These are phyloP conservation scores for Coemansia sp. DNA, from an alignment of 192 early-diverging fungal genomes.

Conservation along the genomic window DNA sequence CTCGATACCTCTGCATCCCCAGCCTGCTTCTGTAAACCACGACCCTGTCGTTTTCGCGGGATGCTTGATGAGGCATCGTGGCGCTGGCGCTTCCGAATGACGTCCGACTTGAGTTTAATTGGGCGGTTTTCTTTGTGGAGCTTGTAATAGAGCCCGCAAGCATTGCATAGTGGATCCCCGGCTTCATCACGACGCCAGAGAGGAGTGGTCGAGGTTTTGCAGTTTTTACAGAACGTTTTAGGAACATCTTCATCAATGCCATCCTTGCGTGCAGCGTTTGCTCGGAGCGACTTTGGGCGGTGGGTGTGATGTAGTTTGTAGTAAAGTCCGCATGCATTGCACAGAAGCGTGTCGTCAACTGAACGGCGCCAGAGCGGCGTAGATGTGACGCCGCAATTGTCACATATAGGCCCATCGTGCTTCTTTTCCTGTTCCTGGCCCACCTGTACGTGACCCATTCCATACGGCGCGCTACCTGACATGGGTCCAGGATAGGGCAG, in stretches of 20 bases:
- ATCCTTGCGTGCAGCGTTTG: conserved; percentile 64
- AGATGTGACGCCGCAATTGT: conserved; percentile 76
- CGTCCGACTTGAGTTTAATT: conserved; percentile 83
- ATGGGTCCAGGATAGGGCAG: conserved; percentile 35
- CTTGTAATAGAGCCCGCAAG: conserved; percentile 95
- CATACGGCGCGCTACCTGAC: conserved; percentile 34
- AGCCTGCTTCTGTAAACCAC: conserved; percentile 14
- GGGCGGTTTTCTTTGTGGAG: conserved; percentile 91
- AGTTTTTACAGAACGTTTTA: conserved; percentile 70
- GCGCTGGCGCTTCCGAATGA: conserved; percentile 96
- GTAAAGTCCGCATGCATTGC: conserved; percentile 97
- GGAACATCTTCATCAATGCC: conserved; percentile 38
- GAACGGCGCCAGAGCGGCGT: conserved; percentile 93
- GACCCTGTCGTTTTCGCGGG: conserved; percentile 35
- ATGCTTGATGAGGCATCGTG: conserved; percentile 25
- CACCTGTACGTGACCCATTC: conserved; percentile 17
- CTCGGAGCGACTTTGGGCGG: conserved; percentile 81
- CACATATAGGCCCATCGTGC: conserved; percentile 58
- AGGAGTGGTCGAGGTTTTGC: conserved; percentile 82
- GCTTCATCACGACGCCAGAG: conserved; percentile 91
- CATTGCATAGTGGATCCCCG: conserved; percentile 94
- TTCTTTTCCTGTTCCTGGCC: conserved; percentile 23
- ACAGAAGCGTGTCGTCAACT: conserved; percentile 80
- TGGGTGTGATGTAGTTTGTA: conserved; percentile 88
- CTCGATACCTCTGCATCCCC: conserved; percentile 4